Base-by-base conservation (phyloP, 176 grass and related monocot species). In the Rhynchospora breviuscula region DNA sequence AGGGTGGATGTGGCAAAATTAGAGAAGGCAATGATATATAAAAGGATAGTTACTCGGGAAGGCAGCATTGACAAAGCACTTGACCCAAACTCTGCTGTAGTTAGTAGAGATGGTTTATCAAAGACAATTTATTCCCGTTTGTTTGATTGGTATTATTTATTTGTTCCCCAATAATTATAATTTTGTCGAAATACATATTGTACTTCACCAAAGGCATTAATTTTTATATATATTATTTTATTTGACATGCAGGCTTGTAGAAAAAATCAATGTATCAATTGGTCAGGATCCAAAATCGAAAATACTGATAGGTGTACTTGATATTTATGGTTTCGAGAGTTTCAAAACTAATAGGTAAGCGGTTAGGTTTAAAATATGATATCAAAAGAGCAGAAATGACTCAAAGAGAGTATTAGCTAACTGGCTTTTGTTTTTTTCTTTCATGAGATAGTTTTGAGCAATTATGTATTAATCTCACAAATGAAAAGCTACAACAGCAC, bases 321-420 rank as follows among this genome's bases (percentile, higher is more conserved):
- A 98, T 90, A 98, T 98, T 58, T 98, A 98, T 88, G 96, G 96
- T 6, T 98, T 98, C 83, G 96, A 98, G 90, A 98, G 93, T 89
- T 98, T 98, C 88, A 91, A 95, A 81, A 95, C 86, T 72, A 98
- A 98, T 61, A 98, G 96, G 96, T 91, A 86, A 90, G 49, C 67
- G 64, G 73, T 69, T 49, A 51, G 19, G 85, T 85, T 48, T 8
- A 85, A 81, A 73, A 58, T 35, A 78, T 79, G 63, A 84, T 33
- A 19, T 47, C 47, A 63, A 63, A 48, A 12, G 10, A 63, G 31
- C 8, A 63, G 67, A 13, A 77, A 81, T 22, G 25, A 23, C n/a
- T 56, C 17, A 49, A 78, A 31, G 51, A 78, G 54, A 47, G 12
- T 63, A 81, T 47, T 67, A 66, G 33, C 67, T 90, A 78, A 84